Base-by-base conservation (phyloP, 495 filamentous ascomycete genomes). In the Filosporella fistucella region DNA sequence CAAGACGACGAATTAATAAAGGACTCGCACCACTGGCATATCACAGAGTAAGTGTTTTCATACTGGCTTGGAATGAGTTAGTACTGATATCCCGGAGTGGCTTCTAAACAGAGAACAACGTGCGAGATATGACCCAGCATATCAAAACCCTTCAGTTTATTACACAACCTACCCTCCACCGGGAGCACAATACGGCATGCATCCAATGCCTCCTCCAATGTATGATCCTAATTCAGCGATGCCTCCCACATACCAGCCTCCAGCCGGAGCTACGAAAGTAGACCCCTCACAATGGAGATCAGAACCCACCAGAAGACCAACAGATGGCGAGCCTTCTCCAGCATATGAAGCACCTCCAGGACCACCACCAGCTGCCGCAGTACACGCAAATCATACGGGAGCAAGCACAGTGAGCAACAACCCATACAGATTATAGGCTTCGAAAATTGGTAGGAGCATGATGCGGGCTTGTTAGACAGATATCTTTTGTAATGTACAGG, bases 21-120 rank as follows among this genome's bases (percentile, higher is more conserved):
- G 84, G 84, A 13, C 59, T 75, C 33, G 64, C 69, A 10, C 84
- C 85, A 6, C 63, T 88, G 34, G 58, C 51, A 24, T 89, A 89
- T 62, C 85, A 91, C 61, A 68, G 78, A 55, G 85, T 89, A 71
- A 17, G 72, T 59, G 4, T 28, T 37, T 36, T 22, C 16, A 30
- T 22, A 3, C 10, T 16, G 20, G 3, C 58, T 35, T 54, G 17
- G 7, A 2, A 24, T 43, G 22, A n/a, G n/a, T 16, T 8, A 26
- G 26, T 7, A 30, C 53, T 60, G 40, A 60, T 42, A 33, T 21
- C 47, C 5, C 32, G 4, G 48, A 86, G 82, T 85, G 77, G 74
- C 75, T 88, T 20, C 68, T 87, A 40, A 71, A 76, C 42, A 70
- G 74, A 45, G 49, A 58, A 14, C 71, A 78, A 44, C 70, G 77